A percentile compares a stretch with the other conserved stretches of the same genome.
Conservation (phyloP, 2,329 filamentous ascomycete genomes). For the Helotiales sp. region DNA sequence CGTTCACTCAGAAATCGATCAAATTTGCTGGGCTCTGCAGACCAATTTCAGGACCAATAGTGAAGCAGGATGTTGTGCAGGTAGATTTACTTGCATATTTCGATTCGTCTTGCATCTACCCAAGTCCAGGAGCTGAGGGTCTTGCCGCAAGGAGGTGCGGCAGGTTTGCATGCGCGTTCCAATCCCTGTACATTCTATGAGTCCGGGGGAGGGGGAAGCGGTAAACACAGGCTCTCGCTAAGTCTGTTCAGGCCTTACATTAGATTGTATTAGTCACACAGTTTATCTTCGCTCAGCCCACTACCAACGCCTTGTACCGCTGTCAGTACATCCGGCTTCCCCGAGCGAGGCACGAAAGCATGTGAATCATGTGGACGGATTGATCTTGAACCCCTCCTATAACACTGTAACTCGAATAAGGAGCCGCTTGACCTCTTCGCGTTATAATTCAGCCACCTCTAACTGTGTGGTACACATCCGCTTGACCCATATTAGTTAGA, state of each 20-base stretch:
- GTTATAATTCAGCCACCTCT: background rate
- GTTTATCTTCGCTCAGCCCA: background rate
- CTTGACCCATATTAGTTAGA: background rate
- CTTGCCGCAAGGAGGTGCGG: background rate
- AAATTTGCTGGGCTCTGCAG: background rate
- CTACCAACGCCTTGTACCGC: background rate
- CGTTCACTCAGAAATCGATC: background rate
- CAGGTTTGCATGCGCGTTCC: background rate
- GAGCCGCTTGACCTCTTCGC: background rate
- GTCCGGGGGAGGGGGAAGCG: background rate
- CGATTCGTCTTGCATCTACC: background rate
- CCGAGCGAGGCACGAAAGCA: background rate
- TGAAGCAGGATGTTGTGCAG: background rate
- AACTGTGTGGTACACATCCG: background rate
- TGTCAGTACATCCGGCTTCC: background rate
- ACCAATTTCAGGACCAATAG: background rate
- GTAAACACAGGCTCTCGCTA: background rate
- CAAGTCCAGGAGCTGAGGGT: background rate
- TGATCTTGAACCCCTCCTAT: background rate
- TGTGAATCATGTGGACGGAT: background rate
- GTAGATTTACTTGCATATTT: background rate
- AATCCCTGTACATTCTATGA: background rate
- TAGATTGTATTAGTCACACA: background rate
- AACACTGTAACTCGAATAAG: background rate
- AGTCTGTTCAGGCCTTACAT: background rate